Evolutionary conservation across 2,329 filamentous ascomycete species (phyloP), one percentile per base, ranked within the genome.

Genomic region (Hypoxylon sp.): DNA sequence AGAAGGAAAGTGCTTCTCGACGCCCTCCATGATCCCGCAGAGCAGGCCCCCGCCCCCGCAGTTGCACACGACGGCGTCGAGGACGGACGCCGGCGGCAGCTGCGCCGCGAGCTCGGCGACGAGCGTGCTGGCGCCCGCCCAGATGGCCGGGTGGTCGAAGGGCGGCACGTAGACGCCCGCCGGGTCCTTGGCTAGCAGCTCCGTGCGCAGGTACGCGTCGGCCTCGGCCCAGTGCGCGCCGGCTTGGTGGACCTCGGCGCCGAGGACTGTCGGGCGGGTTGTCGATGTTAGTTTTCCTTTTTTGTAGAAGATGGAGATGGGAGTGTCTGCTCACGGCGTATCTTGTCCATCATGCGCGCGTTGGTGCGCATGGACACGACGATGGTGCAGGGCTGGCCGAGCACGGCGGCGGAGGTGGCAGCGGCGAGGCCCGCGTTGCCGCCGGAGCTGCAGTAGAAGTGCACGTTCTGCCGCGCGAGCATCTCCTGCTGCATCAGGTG

Each of bases 381-480:
- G 59, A 96, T 88, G 4, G 91, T 94, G 71, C 86, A 87, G 1
- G 85, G 86, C 31, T 84, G 81, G 4, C 80, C 76, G 5, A 95
- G 81, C 2, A 83, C 79, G 20, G 79, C 78, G 10, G 91, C 89
- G 1, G 91, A 89, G 43, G 86, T 87, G 13, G 91, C 90, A 68
- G 89, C 91, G 1, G 91, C 92, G 3, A 96, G 84, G 1, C 92
- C 92, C 2, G 92, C 92, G 70, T 96, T 96, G 55, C 92, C 92
- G 56, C 90, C 91, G 2, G 86, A 90, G 10, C 88, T 89, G 69
- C 84, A 89, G 78, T 91, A 95, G 81, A 95, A 94, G 77, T 90
- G 89, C 2, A 81, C 76, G 4, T 72, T 64, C 54, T 63, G 72
- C 54, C 72, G 69, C 23, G 77, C 63, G 35, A 55, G 52, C 46